Conservation (phyloP, 73 alveolate genomes). For the Paramecium primaurelia region DNA sequence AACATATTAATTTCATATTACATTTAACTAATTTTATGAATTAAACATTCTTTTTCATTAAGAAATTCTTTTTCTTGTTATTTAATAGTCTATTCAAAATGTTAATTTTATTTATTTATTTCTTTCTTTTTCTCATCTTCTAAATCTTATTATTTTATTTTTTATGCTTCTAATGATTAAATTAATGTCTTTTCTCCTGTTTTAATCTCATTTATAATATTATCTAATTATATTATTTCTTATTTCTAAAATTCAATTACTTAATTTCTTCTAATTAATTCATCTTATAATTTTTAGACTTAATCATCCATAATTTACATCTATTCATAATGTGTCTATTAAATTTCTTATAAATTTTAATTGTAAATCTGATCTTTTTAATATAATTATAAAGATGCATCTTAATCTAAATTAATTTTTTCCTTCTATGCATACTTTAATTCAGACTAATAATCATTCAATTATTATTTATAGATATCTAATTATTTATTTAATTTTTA, state of each 20-base stretch:
- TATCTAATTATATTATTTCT: not conserved
- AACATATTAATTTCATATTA: not conserved
- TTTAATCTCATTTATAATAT: not conserved
- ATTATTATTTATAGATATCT: not conserved
- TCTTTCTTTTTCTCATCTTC: not conserved
- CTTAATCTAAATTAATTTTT: not conserved
- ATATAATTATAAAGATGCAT: not conserved
- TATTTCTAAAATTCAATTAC: not conserved
- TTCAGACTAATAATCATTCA: not conserved
- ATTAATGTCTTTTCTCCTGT: not conserved
- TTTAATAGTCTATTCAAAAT: not conserved
- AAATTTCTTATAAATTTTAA: not conserved
- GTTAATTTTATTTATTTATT: not conserved
- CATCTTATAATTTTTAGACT: not conserved
- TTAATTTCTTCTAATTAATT: not conserved
- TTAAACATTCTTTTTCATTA: not conserved
- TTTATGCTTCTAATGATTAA: not conserved
- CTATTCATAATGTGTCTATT: not conserved
- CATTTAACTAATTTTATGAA: not conserved
- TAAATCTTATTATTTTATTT: not conserved
- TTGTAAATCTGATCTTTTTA: not conserved
- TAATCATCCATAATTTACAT: conserved; percentile 31
- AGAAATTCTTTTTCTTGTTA: not conserved
- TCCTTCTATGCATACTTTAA: not conserved
- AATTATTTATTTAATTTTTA: not conserved